Evolutionary conservation across 2,329 filamentous ascomycete genomes (phyloP).

Genomic region (Calonectria pauciramosa): DNA sequence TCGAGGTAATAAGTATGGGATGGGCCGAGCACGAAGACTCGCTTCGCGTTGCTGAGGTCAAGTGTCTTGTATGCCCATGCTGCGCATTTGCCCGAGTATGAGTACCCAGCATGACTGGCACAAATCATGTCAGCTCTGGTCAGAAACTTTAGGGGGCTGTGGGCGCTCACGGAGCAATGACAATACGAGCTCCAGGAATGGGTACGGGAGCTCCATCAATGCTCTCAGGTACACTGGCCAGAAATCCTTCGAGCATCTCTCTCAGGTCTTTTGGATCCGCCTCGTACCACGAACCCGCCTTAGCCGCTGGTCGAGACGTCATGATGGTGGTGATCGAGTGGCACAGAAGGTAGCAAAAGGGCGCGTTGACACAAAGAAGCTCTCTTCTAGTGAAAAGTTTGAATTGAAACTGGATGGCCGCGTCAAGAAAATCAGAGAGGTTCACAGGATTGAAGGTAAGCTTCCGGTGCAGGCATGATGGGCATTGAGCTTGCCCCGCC

Average conservation of each 20-base stretch:
- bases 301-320: slow-evolving; percentile 68
- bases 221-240: slow-evolving; percentile 77
- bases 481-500: slow-evolving; percentile 7
- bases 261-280: slow-evolving; percentile 71
- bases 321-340: slow-evolving; percentile 26
- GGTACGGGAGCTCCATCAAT: slow-evolving; percentile 75
- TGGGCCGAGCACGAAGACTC: slow-evolving; percentile 92
- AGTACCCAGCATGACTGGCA: slow-evolving; percentile 89
- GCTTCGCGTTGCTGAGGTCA: slow-evolving; percentile 85
- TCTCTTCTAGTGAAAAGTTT: not conserved
- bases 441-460: not conserved
- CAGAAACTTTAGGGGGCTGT: accelerated
- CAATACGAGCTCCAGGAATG: slow-evolving; percentile 79
- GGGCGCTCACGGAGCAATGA: slow-evolving; percentile 89
- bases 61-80: slow-evolving; percentile 95
- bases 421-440: too few species aligned
- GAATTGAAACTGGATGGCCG: not conserved
- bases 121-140: slow-evolving; percentile 3
- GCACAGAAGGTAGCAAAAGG: not conserved
- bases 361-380: not conserved
- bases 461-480: not conserved
- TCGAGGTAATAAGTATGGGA: slow-evolving; percentile 89
- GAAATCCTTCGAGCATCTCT: slow-evolving; percentile 79
- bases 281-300: slow-evolving; percentile 92
- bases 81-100: slow-evolving; percentile 90